Conservation (phyloP, 2,329 filamentous ascomycete species). For the Xylariaceae sp. region DNA sequence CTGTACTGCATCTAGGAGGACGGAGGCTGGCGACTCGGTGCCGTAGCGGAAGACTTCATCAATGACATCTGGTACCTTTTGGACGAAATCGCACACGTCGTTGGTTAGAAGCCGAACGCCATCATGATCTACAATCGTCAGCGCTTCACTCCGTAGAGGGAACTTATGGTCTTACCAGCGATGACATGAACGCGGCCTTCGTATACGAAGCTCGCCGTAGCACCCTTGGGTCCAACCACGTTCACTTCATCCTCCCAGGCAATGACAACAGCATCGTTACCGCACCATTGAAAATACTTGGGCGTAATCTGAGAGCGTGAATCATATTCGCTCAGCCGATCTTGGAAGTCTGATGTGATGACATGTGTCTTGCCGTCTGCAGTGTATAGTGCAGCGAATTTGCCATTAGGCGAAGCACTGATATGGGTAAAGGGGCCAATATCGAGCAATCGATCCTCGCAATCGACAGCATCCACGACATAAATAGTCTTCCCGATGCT, state of each 20-base stretch:
- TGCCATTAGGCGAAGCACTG: slow-evolving; percentile 84
- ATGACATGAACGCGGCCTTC: slow-evolving; percentile 86
- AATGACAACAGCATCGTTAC: slow-evolving; percentile 86
- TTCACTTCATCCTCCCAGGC: slow-evolving; percentile 98
- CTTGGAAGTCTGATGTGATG: slow-evolving; percentile 92
- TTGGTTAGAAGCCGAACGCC: slow-evolving; percentile 89
- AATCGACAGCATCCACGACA: slow-evolving; percentile 81
- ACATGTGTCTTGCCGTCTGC: slow-evolving; percentile 83
- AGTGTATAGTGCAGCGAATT: slow-evolving; percentile 83
- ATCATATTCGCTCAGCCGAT: slow-evolving; percentile 85
- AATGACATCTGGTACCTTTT: slow-evolving; percentile 81
- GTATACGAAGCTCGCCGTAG: slow-evolving; percentile 76
- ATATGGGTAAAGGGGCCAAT: slow-evolving; percentile 91
- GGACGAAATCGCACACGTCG: slow-evolving; percentile 94
- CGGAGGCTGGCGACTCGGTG: slow-evolving; percentile 82
- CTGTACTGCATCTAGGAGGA: slow-evolving; percentile 88
- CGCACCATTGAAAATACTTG: slow-evolving; percentile 91
- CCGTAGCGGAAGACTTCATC: slow-evolving; percentile 87
- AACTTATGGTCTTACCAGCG: slow-evolving; percentile 55
- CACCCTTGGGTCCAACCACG: slow-evolving; percentile 79
- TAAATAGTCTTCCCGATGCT: slow-evolving; percentile 82
- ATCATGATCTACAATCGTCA: slow-evolving; percentile 56
- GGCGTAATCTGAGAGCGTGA: slow-evolving; percentile 81
- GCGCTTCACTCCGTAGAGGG: slow-evolving; percentile 2
- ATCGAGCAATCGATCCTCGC: slow-evolving; percentile 84